phyloP scores from a whole-genome alignment of 805 yeast genomes.

The Yueomyces sinensis region DNA sequence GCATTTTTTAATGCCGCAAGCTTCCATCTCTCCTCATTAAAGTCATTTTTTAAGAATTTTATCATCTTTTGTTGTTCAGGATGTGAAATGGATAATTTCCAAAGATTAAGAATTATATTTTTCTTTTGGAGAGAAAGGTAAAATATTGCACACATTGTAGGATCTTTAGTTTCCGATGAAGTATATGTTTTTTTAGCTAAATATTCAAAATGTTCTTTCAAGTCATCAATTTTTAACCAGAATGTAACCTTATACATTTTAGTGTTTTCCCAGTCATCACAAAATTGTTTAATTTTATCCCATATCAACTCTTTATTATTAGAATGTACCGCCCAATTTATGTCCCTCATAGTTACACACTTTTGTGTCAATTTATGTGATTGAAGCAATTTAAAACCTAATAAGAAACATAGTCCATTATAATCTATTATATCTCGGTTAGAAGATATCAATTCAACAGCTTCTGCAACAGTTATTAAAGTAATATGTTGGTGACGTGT shows the following conservation, averaged over 20 bases:
- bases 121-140: constrained; percentile 72
- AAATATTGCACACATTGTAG: constrained; percentile 58
- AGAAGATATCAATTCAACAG: constrained; percentile 41
- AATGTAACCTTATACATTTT: constrained; percentile 50
- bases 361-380: constrained; percentile 37
- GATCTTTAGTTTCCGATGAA: constrained; percentile 45
- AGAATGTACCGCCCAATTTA: constrained; percentile 79
- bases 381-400: constrained; percentile 58
- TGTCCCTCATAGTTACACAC: constrained; percentile 62
- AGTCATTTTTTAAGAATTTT: constrained; percentile 65
- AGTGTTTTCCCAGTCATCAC: constrained; percentile 46
- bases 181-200: constrained; percentile 65
- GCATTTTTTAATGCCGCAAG: constrained; percentile 89
- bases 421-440: constrained; percentile 24
- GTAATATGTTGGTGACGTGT: constrained; percentile 91
- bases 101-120: constrained; percentile 60
- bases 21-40: constrained; percentile 62
- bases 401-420: constrained; percentile 57
- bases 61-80: constrained; percentile 75
- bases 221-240: constrained; percentile 45
- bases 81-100: constrained; percentile 68
- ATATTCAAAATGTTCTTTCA: constrained; percentile 44
- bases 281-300: constrained; percentile 26
- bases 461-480: constrained; percentile 54
- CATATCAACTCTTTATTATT: constrained; percentile 59